phyloP scores from a whole-genome alignment of 1,284 basidiomycete species.

The Leccinum solheimii region DNA sequence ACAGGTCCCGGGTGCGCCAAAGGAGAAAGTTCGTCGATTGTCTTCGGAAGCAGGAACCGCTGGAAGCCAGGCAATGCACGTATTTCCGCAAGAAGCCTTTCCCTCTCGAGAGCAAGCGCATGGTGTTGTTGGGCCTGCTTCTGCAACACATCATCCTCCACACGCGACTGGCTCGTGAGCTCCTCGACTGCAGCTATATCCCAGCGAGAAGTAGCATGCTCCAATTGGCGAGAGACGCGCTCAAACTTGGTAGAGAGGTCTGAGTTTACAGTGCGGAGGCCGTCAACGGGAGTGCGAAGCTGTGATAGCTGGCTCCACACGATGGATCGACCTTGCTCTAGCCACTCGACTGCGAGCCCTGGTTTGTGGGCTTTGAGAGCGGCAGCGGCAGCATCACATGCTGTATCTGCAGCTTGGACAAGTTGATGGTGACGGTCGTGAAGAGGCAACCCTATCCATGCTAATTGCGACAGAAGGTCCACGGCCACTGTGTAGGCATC shows the following conservation, averaged over 20 bases:
- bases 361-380: neutral
- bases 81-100: constrained; percentile 2
- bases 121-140: neutral
- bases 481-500: neutral
- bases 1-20: neutral
- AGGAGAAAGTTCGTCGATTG: constrained; percentile 1
- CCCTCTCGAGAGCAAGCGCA: neutral
- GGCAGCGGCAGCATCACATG: neutral
- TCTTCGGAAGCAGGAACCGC: neutral
- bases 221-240: neutral
- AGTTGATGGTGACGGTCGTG: neutral
- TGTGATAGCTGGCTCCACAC: neutral
- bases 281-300: constrained; percentile 2
- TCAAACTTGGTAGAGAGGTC: neutral
- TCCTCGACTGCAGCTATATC: neutral
- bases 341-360: neutral
- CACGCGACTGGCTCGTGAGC: neutral
- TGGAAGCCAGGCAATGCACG: constrained; percentile 4
- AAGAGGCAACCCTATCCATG: neutral
- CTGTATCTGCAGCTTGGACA: neutral
- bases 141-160: neutral
- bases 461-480: neutral
- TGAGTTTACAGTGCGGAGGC: neutral
- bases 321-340: neutral
- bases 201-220: neutral